Evolutionary conservation across 352 stramenopile genomes (phyloP), one percentile per base, ranked within the genome.

Genomic region (Phytophthora cactorum): DNA sequence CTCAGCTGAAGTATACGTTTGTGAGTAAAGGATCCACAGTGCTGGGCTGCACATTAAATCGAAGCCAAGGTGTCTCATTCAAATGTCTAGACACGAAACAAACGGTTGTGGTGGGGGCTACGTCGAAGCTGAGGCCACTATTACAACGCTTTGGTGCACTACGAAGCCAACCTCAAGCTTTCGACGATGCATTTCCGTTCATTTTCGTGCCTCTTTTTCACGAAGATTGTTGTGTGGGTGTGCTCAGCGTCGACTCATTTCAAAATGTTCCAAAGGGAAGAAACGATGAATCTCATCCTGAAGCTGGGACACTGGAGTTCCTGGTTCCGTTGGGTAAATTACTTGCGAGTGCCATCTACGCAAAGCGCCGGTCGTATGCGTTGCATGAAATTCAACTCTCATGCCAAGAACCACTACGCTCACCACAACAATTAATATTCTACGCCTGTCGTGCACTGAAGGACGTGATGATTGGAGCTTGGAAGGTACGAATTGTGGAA

Each of bases 241-340:
- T 93, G 0, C 53, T 95, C 10, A 84, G 74, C n/a, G 65, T 93
- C 1, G 83, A 87, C 51, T 70, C 71, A 0, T 93, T 95, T 61
- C 29, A 64, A 0, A 61, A 75, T 7, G 82, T 91, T 4, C 63
- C 83, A 2, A 92, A 89, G 59, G 84, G 82, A 22, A 63, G 82
- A 54, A 11, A 31, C 0, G 83, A 93, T 44, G 83, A 93, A 67
- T 28, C 17, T 6, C 86, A 95, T 14, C 86, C 84, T 0, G 86
- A 95, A 64, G 59, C 70, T 14, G 86, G 86, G 4, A 74, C 89
- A 1, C 27, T 93, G 7, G 66, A 80, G 4, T 91, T 90, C 22
- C 63, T 95, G 3, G 27, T 60, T 6, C 47, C 70, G 0, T 49
- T 92, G 3, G 59, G 61, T 5, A 86, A 81, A 41, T 43, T 78